Base-by-base conservation (phyloP, 495 filamentous ascomycete genomes). In the Wilcoxina mikolae region DNA sequence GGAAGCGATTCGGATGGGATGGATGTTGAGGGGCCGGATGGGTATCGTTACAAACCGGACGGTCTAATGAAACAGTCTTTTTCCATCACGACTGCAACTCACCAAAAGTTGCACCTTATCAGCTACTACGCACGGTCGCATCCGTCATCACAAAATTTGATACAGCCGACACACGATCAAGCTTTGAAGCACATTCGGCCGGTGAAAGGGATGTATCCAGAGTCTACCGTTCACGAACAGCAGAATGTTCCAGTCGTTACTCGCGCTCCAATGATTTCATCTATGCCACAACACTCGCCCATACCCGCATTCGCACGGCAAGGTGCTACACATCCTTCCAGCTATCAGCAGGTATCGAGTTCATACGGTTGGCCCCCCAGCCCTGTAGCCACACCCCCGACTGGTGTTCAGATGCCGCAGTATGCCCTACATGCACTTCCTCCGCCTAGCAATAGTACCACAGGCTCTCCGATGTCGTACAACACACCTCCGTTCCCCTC, bases 1-100 rank as follows among this genome's bases (percentile, higher is more conserved):
- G 77, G 82, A 59, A 90, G 84, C 65, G 90, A 94, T 60, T 85
- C 85, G 24, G 83, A 86, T 49, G 82, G 82, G 45, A 77, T 79
- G 58, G 81, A 81, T 56, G 86, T 90, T 27, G 85, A 87, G 41
- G 91, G 89, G 31, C 91, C 85, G 0, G 91, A 98, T 67, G 91
- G 91, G 11, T 98, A 96, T 67, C 78, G 90, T 51, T 98, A 98
- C 70, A 98, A 98, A 71, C 82, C 85, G 1, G 91, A 96, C 61
- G 91, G 91, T 0, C 72, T 98, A 31, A 94, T 95, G 88, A 98
- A 98, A 73, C 91, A 98, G 69, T 96, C 91, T 0, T 98, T 96
- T 75, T 95, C 90, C 72, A 96, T 98, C 66, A 94, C 90, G 3
- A 96, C 90, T 2, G 82, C 84, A 5, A 77, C 74, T 20, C 84